Evolutionary conservation across 1,284 basidiomycete species (phyloP).

Genomic region (Pterula multifida): DNA sequence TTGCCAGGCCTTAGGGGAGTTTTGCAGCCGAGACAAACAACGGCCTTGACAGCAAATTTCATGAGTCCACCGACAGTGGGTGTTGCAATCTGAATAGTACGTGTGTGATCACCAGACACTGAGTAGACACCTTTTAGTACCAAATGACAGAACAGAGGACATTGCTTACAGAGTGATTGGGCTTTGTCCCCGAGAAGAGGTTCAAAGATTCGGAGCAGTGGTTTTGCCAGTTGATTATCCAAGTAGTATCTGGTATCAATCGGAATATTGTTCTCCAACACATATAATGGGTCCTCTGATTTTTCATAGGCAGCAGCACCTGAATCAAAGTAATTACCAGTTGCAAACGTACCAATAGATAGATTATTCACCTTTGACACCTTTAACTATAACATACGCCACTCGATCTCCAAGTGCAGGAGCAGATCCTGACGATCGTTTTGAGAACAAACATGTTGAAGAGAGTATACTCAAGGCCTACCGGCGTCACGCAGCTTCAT

Average conservation of each 20-base stretch:
- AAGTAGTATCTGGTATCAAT: conserved; percentile 96
- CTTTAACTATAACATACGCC: conserved; percentile 94
- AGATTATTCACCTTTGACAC: conserved; percentile 67
- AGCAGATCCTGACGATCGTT: conserved; percentile 58
- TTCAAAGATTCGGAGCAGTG: conserved; percentile 92
- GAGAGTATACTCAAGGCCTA: conserved; percentile 14
- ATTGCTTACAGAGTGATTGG: conserved; percentile 58
- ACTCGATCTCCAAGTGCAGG: conserved; percentile 92
- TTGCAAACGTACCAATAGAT: too few species aligned
- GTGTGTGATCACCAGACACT: conserved; percentile 92
- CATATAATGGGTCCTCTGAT: conserved; percentile 92
- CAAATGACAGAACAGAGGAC: background rate
- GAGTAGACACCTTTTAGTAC: conserved; percentile 14
- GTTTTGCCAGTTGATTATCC: conserved; percentile 93
- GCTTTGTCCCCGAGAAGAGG: conserved; percentile 93
- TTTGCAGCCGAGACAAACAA: conserved; percentile 89
- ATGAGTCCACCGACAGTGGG: conserved; percentile 90
- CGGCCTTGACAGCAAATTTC: conserved; percentile 93
- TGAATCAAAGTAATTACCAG: conserved; percentile 16
- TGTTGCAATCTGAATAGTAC: conserved; percentile 88
- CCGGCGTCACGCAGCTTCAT: conserved; percentile 94
- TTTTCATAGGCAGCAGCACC: conserved; percentile 97
- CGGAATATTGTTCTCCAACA: conserved; percentile 91
- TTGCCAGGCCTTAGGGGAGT: conserved; percentile 69
- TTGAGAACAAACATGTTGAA: background rate